Conservation (phyloP, 1,139 yeast genomes). For the Pichia sp. region DNA sequence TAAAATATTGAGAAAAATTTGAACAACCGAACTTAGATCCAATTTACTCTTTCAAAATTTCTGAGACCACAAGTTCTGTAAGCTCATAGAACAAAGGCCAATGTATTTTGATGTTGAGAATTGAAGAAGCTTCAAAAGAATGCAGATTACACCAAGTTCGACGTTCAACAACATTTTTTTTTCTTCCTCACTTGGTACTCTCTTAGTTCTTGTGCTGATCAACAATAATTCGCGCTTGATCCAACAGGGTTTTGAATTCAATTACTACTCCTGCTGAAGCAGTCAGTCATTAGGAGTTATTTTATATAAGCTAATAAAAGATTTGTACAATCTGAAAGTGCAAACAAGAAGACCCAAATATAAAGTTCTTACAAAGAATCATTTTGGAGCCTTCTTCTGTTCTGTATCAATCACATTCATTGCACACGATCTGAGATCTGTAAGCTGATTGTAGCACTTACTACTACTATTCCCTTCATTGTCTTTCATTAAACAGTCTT, state of each 20-base stretch:
- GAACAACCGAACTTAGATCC: slow-evolving; percentile 14
- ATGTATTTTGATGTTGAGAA: slow-evolving; percentile 14
- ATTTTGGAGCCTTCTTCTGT: slow-evolving; percentile 2
- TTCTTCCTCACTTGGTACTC: no score
- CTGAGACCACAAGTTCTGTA: slow-evolving; percentile 21
- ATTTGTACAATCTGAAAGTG: no score
- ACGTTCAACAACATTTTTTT: no score
- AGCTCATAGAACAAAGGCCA: slow-evolving; percentile 9
- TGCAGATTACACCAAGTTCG: no score
- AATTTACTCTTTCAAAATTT: slow-evolving; percentile 22
- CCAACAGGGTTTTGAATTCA: no score
- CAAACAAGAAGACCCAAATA: no score
- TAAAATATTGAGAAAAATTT: slow-evolving; percentile 6
- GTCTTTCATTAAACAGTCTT: slow-evolving; percentile 41
- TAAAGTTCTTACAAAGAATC: no score
- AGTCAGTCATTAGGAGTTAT: no score
- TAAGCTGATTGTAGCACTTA: slow-evolving; percentile 20
- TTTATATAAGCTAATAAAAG: no score
- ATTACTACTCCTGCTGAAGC: no score
- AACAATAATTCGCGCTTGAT: no score
- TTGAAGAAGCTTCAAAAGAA: neutral
- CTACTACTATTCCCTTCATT: slow-evolving; percentile 18
- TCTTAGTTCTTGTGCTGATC: no score
- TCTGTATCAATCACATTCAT: slow-evolving; percentile 8
- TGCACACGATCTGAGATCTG: slow-evolving; percentile 22